Evolutionary conservation across 2,329 filamentous ascomycete genomes (phyloP), one percentile per base, ranked within the genome.

Genomic region (Allantophomopsis lycopodina): DNA sequence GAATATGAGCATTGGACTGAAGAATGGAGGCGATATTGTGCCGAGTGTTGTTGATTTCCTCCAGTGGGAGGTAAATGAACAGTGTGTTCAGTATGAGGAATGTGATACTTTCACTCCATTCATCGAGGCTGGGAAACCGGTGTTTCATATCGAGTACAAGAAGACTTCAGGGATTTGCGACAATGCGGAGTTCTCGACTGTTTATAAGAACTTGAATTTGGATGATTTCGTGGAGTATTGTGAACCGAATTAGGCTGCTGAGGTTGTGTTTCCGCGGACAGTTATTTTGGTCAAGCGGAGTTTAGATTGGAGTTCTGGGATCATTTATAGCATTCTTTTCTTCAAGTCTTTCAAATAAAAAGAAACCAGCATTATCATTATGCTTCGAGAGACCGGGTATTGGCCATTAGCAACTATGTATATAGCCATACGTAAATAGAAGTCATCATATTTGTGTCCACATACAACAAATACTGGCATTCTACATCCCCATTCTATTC

Each of bases 131-230:
- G 63, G 65, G 23, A 83, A 83, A 55, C 78, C 79, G 2, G 79
- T 84, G 23, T 83, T 83, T 54, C 73, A 83, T 52, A 80, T 84
- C 45, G 80, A 84, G 59, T 84, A 84, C 50, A 76, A 76, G 2
- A 61, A 68, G 14, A 5, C 15, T 5, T n/a, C 35, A 15, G 13
- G 14, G 15, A 21, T n/a, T 17, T 14, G 14, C 12, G 18, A 18
- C n/a, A 18, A 14, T 6, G 32, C 32, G 6, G 32, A 34, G 12
- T 34, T 34, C 16, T 34, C 32, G 14, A 34, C 32, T 8, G 16
- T 34, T 34, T 17, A 15, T 7, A 34, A 34, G 32, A 17, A 34
- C 12, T 8, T 34, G 32, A 11, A 34, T 12, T 13, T 34, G 32
- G 32, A 34, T 34, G 13, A 14, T 15, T 34, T 14, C 6, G 32